A percentile compares a stretch with the other conserved stretches of the same genome.
Conservation (phyloP, 495 filamentous ascomycete genomes). For the Xylona heveae region DNA sequence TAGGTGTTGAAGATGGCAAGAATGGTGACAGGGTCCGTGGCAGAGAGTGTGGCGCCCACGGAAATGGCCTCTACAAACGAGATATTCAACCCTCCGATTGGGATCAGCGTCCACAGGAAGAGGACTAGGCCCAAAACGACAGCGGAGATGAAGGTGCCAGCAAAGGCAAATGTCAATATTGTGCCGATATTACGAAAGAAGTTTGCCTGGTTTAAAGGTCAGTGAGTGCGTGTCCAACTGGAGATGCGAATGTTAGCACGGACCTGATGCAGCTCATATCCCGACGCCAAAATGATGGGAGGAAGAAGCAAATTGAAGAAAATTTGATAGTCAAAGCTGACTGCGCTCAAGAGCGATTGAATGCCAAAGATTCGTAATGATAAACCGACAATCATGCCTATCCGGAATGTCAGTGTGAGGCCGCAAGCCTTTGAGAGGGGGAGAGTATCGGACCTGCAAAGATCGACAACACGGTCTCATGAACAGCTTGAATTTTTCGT, state of each 20-base stretch:
- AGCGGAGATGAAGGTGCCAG: conserved; percentile 91
- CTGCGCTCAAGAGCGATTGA: conserved; percentile 62
- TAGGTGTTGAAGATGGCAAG: conserved; percentile 97
- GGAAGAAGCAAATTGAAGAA: conserved; percentile 98
- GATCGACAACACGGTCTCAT: conserved; percentile 95
- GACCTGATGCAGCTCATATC: conserved; percentile 86
- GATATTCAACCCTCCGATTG: conserved; percentile 65
- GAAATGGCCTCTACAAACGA: conserved; percentile 87
- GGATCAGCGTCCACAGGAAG: conserved; percentile 72
- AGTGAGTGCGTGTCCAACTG: not conserved
- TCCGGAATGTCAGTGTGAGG: not conserved
- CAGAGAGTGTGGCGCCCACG: conserved; percentile 85
- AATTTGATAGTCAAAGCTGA: conserved; percentile 95
- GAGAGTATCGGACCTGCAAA: conserved; percentile 54
- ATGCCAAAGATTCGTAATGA: conserved; percentile 61
- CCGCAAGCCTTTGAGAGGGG: not conserved
- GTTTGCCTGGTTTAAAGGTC: conserved; percentile 37
- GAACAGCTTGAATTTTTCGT: conserved; percentile 86
- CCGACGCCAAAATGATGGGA: conserved; percentile 90
- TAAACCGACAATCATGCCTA: conserved; percentile 90
- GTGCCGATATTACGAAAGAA: conserved; percentile 98
- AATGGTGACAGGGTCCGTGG: conserved; percentile 93
- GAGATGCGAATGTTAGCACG: conserved; percentile 4
- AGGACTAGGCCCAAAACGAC: conserved; percentile 74
- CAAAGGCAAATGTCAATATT: conserved; percentile 96